Conservation (phyloP, 805 yeast species). For the Nakazawaea laoshanensis region DNA sequence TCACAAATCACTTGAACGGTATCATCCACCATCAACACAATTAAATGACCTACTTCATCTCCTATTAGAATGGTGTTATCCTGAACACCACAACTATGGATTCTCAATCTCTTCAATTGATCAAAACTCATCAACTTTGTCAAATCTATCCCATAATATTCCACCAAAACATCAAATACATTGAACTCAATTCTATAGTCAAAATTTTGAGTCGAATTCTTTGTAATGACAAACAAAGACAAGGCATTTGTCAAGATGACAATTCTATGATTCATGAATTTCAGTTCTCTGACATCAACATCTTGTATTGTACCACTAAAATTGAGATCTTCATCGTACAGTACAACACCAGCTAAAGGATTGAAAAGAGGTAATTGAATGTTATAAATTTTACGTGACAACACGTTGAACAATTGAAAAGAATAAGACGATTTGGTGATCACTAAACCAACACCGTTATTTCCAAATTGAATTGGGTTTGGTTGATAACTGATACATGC, state of each 20-base stretch:
- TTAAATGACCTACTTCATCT: constrained; percentile 5
- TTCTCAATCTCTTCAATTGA: constrained; percentile 13
- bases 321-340: constrained; percentile 7
- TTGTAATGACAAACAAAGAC: constrained; percentile 13
- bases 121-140: constrained; percentile 11
- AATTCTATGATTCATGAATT: constrained; percentile 4
- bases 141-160: constrained; percentile 11
- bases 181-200: constrained; percentile 14
- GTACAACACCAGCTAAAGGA: constrained; percentile 4
- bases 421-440: constrained; percentile 3
- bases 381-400: background rate
- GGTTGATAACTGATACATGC: constrained; percentile 5
- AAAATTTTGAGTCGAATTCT: constrained; percentile 6
- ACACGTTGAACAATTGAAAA: constrained; percentile 5
- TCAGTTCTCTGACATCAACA: constrained; percentile 1
- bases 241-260: constrained; percentile 15
- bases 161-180: constrained; percentile 11
- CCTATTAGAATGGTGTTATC: constrained; percentile 3
- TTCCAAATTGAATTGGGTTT: constrained; percentile 8
- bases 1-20: background rate
- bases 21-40: constrained; percentile 1
- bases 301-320: constrained; percentile 3
- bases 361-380: constrained; percentile 1
- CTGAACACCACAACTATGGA: constrained; percentile 18
- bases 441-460: constrained; percentile 3